Conservation (phyloP, 768 basidiomycete genomes). For the Boletus pseudo-olivaceus region DNA sequence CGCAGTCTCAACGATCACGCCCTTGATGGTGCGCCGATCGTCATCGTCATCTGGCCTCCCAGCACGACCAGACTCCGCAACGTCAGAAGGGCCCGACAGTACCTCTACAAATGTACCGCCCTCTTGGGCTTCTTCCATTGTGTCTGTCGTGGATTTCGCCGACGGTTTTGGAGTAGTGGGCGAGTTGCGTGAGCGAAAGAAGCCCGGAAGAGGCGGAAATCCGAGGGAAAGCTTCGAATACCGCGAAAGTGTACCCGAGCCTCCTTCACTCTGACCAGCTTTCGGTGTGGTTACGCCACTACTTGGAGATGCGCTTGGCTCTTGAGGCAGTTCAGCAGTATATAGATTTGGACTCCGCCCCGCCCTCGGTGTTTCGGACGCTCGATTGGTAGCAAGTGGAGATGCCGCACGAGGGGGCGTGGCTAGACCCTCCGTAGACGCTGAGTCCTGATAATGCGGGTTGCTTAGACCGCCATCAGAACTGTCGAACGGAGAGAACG, state of each 20-base stretch:
- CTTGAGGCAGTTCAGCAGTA: slow-evolving; percentile 27
- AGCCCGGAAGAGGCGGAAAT: slow-evolving; percentile 60
- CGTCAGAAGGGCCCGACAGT: slow-evolving; percentile 8
- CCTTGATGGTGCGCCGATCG: slow-evolving; percentile 41
- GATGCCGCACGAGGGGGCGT: slow-evolving; percentile 23
- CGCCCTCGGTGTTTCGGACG: slow-evolving; percentile 28
- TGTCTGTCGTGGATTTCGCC: slow-evolving; percentile 20
- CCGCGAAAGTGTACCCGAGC: slow-evolving; percentile 21
- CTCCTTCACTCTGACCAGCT: slow-evolving; percentile 33
- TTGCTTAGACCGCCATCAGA: slow-evolving; percentile 18
- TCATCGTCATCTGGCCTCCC: slow-evolving; percentile 35
- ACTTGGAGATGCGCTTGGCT: slow-evolving; percentile 40
- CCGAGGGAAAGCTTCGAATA: slow-evolving; percentile 48
- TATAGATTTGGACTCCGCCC: slow-evolving; percentile 15
- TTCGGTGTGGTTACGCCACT: slow-evolving; percentile 63
- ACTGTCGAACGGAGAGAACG: background rate
- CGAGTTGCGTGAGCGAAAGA: slow-evolving; percentile 60
- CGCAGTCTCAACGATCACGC: slow-evolving; percentile 22
- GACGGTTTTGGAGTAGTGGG: slow-evolving; percentile 34
- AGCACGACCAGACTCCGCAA: background rate
- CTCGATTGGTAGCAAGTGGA: slow-evolving; percentile 6
- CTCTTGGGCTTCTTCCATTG: slow-evolving; percentile 19
- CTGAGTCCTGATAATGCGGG: slow-evolving; percentile 19
- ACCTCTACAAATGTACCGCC: slow-evolving; percentile 11
- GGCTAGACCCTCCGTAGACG: slow-evolving; percentile 19